Evolutionary conservation across 2,329 filamentous ascomycete genomes (phyloP).

Genomic region (Zymoseptoria brevis): DNA sequence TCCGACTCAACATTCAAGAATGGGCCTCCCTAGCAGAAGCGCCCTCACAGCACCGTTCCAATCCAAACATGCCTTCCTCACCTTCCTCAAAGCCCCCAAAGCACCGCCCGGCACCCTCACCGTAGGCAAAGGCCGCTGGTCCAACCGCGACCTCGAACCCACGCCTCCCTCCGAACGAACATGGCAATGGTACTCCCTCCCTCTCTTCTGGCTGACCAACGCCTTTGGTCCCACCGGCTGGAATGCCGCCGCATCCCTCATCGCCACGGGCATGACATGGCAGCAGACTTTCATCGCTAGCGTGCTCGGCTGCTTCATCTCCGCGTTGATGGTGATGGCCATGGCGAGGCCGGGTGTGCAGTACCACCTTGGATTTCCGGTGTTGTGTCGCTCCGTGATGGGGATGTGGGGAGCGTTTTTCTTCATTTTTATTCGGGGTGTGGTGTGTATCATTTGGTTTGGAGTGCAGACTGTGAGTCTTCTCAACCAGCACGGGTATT

Average conservation of each 20-base stretch:
- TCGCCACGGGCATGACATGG: constrained; percentile 29
- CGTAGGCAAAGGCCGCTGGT: constrained; percentile 16
- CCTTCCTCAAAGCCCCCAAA: neutral
- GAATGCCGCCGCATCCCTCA: constrained; percentile 27
- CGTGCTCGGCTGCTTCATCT: constrained; percentile 26
- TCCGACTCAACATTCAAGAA: neutral
- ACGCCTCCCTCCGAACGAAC: constrained; percentile 17
- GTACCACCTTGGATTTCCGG: constrained; percentile 34
- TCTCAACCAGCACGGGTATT: too few species aligned
- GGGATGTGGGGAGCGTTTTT: constrained; percentile 34
- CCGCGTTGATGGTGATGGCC: constrained; percentile 24
- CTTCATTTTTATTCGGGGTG: constrained; percentile 33
- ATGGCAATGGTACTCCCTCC: constrained; percentile 24
- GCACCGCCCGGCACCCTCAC: neutral
- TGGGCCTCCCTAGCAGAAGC: neutral
- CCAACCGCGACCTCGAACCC: constrained; percentile 19
- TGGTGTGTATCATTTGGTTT: constrained; percentile 35
- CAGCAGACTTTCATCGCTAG: constrained; percentile 21
- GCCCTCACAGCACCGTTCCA: neutral
- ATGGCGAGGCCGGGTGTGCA: neutral
- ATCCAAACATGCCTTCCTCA: neutral
- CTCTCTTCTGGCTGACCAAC: constrained; percentile 29
- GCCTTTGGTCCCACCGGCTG: constrained; percentile 30
- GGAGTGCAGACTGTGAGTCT: constrained; percentile 23
- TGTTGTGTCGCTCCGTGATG: constrained; percentile 28